Evolutionary conservation across 176 grass and related monocot species (phyloP).

Genomic region (Aechmea fasciata): DNA sequence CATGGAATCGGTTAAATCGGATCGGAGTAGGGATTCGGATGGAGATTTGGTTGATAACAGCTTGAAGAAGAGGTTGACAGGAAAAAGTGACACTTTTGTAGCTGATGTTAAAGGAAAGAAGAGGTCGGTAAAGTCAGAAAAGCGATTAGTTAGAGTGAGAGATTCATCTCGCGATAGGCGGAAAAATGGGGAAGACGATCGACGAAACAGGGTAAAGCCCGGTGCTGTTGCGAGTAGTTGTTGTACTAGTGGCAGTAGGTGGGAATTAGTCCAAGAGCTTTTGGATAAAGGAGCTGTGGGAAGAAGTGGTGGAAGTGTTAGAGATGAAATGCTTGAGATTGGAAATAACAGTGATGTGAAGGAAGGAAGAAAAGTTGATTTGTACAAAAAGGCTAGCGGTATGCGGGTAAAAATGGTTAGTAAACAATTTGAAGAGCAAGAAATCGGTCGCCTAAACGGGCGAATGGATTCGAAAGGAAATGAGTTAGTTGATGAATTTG

Average conservation of each 20-base stretch:
- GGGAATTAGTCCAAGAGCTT: slow-evolving; percentile 21
- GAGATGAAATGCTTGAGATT: slow-evolving; percentile 13
- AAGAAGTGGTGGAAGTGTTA: not conserved
- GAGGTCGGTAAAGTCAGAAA: slow-evolving; percentile 26
- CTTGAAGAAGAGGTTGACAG: slow-evolving; percentile 22
- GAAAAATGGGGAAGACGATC: slow-evolving; percentile 8
- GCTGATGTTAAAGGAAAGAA: slow-evolving; percentile 13
- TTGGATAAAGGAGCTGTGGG: slow-evolving; percentile 17
- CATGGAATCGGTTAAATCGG: slow-evolving; percentile 84
- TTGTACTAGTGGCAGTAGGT: not conserved
- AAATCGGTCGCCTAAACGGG: slow-evolving; percentile 12
- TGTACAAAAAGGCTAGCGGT: slow-evolving; percentile 18
- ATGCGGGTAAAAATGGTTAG: slow-evolving; percentile 10
- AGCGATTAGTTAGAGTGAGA: slow-evolving; percentile 23
- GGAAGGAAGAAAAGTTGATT: slow-evolving; percentile 23
- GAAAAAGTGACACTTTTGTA: slow-evolving; percentile 1
- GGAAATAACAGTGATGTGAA: slow-evolving; percentile 18
- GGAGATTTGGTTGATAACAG: slow-evolving; percentile 20
- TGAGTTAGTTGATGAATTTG: not conserved
- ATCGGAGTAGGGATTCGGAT: slow-evolving; percentile 41
- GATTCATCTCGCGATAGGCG: slow-evolving; percentile 14
- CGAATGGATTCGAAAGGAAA: slow-evolving; percentile 14
- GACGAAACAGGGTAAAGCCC: not conserved
- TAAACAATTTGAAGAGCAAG: slow-evolving; percentile 24
- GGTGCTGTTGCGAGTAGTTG: not conserved